Evolutionary conservation across 1,139 yeast genomes (phyloP), one percentile per base, ranked within the genome.

Genomic region (Yamadazyma songkhlaensis): DNA sequence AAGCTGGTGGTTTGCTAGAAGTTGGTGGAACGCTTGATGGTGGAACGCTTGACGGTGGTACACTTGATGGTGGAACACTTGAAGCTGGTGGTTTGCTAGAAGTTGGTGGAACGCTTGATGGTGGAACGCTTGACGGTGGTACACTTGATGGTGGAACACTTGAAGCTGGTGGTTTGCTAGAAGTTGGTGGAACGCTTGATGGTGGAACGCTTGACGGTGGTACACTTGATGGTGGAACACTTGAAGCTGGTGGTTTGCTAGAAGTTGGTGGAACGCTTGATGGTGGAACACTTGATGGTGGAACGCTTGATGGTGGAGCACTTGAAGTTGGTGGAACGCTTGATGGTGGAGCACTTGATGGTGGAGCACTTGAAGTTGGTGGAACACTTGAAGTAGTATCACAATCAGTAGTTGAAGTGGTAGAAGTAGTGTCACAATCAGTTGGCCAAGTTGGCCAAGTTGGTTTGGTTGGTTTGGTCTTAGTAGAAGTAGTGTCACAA

Each of bases 401-500:
- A 23, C 25, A 23, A 9, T 23, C 25, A 23, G 25, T 23, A 17
- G 6, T 25, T 25, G 27, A 5, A 23, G 39, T 24, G 4, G 34
- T n/a, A 14, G 42, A 29, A 13, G 40, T 22, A 12, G 28, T 21
- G 6, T 38, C 28, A 12, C 39, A 25, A 28, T 28, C 26, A 17
- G 30, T 10, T 23, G 34, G 11, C 9, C 27, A 9, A 17, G 33
- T 25, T 12, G 38, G n/a, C n/a, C n/a, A n/a, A n/a, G n/a, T n/a
- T n/a, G n/a, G n/a, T n/a, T n/a, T n/a, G n/a, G n/a, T n/a, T n/a
- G n/a, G n/a, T n/a, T n/a, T n/a, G n/a, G n/a, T n/a, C 43, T 30
- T 11, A 39, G 22, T 11, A 39, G 29, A 12, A 41, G 57, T 48
- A 42, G 62, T 54, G 38, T 59, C 47, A 17, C 53, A 45, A 20